Evolutionary conservation across 495 filamentous ascomycete genomes (phyloP), one percentile per base, ranked within the genome.

Genomic region (Neurospora pannonica): DNA sequence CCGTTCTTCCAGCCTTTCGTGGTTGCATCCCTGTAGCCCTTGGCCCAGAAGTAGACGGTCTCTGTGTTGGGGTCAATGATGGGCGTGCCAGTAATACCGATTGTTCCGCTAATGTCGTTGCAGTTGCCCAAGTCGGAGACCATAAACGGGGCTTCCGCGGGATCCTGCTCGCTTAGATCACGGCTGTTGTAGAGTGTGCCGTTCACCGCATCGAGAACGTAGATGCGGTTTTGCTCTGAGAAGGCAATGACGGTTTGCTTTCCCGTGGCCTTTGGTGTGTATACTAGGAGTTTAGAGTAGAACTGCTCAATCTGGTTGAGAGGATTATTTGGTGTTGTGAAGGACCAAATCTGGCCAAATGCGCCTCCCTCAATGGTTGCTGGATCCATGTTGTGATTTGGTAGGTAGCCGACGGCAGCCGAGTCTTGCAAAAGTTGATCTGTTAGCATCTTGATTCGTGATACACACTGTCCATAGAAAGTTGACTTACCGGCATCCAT

Each of bases 81-180:
- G 31, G 81, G 81, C 9, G 82, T 84, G n/a, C 80, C 83, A 11
- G 77, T 79, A 39, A 84, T 81, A n/a, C 82, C 83, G 72, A 82
- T 76, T 11, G 72, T 71, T 2, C 71, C 76, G 71, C 74, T 75
- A 54, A 75, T 73, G 34, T 75, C 74, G 39, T 75, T 75, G 71
- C 74, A 75, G 39, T 46, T 75, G 48, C 71, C 71, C 71, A 75
- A 70, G 71, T 75, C 74, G 19, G 71, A 70, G 21, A 75, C 74
- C 9, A 40, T 70, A 70, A 81, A 81, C 5, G 79, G 76, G 19
- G 74, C 72, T 67, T 80, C 74, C 0, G 76, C 72, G 2, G 70
- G 73, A 9, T 48, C 21, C 31, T 73, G 54, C 24, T 48, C 46
- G 7, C 71, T 48, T 21, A 75, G 70, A 21, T 75, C 74, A 36